Conservation (phyloP, 73 alveolate genomes). For the Blepharisma japonicum region DNA sequence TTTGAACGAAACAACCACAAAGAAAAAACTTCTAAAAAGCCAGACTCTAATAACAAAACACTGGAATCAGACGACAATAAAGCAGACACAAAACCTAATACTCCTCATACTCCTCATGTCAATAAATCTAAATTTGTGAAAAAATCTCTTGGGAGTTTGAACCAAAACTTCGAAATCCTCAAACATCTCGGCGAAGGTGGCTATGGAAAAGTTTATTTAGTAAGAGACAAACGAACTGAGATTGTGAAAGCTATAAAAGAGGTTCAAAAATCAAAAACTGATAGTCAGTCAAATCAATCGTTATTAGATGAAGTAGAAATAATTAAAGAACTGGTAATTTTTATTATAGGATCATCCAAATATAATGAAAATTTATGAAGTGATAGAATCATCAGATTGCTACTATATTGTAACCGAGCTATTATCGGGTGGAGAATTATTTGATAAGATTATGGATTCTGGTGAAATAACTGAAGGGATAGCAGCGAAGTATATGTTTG, state of each 20-base stretch:
- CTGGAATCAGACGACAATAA: no score
- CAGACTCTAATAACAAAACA: no score
- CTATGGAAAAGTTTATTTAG: conserved; percentile 5
- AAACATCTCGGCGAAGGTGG: conserved; percentile 17
- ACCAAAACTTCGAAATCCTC: conserved; percentile 55
- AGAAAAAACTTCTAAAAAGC: no score
- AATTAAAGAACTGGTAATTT: not conserved
- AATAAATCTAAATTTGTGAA: no score
- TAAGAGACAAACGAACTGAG: conserved; percentile 14
- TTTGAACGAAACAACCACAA: no score
- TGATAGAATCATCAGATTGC: conserved; percentile 59
- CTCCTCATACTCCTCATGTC: no score
- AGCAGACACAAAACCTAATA: no score
- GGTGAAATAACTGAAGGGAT: conserved; percentile 2
- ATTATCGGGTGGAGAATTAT: conserved; percentile 67
- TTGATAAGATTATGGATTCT: conserved; percentile 20
- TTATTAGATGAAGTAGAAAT: not conserved
- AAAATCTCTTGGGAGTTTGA: no score
- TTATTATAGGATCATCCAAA: conserved; percentile 63
- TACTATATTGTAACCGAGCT: conserved; percentile 67
- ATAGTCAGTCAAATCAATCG: not conserved
- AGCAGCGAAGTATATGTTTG: conserved; percentile 36
- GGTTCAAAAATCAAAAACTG: not conserved
- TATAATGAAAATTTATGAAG: conserved; percentile 71
- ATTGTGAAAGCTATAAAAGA: not conserved